These are phyloP conservation scores for Triadica sebifera DNA, from an alignment of 345 rosid species.

Conservation along the genomic window DNA sequence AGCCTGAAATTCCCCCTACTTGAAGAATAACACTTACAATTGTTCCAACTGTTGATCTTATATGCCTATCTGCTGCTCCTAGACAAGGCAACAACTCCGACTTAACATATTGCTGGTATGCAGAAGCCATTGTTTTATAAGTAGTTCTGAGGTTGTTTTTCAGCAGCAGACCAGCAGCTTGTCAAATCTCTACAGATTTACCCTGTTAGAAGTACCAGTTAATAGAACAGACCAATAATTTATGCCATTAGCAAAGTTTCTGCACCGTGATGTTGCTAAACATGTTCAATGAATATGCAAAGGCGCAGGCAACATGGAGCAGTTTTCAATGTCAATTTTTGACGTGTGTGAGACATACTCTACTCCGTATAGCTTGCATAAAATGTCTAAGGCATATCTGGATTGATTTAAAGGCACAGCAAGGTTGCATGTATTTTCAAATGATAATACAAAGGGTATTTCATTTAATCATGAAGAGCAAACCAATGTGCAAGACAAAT, in stretches of 20 bases:
- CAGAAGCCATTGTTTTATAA: constrained; percentile 56
- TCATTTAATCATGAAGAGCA: neutral
- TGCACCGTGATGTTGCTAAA: neutral
- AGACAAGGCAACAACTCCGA: constrained; percentile 80
- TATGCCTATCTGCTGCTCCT: constrained; percentile 83
- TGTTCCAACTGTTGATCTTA: constrained; percentile 89
- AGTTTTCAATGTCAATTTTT: neutral
- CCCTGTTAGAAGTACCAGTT: constrained; percentile 44
- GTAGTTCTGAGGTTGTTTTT: constrained; percentile 81
- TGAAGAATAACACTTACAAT: constrained; percentile 77
- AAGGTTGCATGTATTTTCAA: neutral
- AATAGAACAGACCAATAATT: neutral
- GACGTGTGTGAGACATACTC: neutral
- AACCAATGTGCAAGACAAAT: neutral
- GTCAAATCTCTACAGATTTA: constrained; percentile 79
- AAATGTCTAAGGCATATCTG: constrained; percentile 1
- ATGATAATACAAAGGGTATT: neutral
- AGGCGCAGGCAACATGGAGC: neutral
- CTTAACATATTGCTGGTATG: constrained; percentile 66
- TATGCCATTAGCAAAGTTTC: neutral
- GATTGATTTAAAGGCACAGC: neutral
- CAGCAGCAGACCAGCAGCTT: constrained; percentile 93
- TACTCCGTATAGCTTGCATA: neutral
- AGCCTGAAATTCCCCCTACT: constrained; percentile 61
- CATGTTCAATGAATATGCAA: neutral